phyloP scores from a whole-genome alignment of 345 rosid species.

The Lumnitzera racemosa region DNA sequence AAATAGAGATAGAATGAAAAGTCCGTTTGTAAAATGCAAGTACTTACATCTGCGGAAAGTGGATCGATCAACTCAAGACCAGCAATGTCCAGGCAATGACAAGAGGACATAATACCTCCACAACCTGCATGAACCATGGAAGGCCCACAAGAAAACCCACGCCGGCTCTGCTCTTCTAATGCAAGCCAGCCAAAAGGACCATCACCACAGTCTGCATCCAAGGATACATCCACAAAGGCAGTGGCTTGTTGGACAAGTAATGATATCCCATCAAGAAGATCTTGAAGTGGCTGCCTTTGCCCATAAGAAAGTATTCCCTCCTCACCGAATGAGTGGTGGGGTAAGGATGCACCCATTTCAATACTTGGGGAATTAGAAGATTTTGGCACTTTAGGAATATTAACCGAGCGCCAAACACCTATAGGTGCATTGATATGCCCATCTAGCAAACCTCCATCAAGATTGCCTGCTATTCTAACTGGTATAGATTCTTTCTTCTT shows the following conservation, averaged over 20 bases:
- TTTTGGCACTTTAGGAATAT: conserved; percentile 74
- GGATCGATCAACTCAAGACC: conserved; percentile 94
- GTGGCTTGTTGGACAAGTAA: conserved; percentile 97
- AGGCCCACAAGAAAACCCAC: conserved; percentile 93
- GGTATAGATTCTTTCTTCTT: conserved; percentile 87
- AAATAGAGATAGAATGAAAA: too few species aligned
- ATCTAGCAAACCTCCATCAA: conserved; percentile 76
- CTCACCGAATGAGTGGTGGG: conserved; percentile 65
- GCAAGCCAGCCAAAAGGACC: conserved; percentile 99
- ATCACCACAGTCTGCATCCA: conserved; percentile 91
- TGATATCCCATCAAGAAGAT: conserved; percentile 83
- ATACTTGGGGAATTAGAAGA: conserved; percentile 52
- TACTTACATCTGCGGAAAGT: conserved; percentile 84
- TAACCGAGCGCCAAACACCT: conserved; percentile 96
- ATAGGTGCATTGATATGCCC: conserved; percentile 77
- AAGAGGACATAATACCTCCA: conserved; percentile 93
- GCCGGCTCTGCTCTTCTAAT: conserved; percentile 94
- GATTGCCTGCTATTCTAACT: conserved; percentile 86
- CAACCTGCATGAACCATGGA: conserved; percentile 96
- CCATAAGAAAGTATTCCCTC: conserved; percentile 75
- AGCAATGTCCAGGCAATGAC: conserved; percentile 91
- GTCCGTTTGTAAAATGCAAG: conserved; percentile 3
- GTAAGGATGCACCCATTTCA: conserved; percentile 64
- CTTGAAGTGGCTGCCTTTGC: conserved; percentile 88
- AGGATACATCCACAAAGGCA: conserved; percentile 84